These are phyloP conservation scores for Macroventuria anomochaeta DNA, from an alignment of 2,329 filamentous ascomycete species.

Conservation along the genomic window DNA sequence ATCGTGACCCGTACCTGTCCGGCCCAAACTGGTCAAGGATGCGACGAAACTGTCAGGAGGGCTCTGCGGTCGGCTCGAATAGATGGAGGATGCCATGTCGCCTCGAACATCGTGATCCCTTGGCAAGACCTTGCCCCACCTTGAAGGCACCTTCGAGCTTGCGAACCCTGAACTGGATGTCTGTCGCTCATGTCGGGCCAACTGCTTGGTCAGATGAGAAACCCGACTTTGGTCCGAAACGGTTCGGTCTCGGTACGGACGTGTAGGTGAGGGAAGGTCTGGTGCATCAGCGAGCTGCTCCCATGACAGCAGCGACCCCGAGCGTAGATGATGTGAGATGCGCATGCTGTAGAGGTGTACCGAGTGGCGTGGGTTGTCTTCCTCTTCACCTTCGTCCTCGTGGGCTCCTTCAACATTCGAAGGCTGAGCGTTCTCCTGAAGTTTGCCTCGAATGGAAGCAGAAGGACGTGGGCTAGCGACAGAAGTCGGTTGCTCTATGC, in stretches of 20 bases:
- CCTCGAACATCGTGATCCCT: constrained; percentile 18
- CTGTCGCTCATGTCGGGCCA: constrained; percentile 34
- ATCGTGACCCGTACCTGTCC: constrained; percentile 11
- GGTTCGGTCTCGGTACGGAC: constrained; percentile 22
- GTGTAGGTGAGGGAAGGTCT: constrained; percentile 25
- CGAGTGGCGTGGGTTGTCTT: constrained; percentile 35
- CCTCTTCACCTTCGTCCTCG: constrained; percentile 13
- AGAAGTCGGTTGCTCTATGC: constrained; percentile 30
- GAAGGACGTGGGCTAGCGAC: constrained; percentile 25
- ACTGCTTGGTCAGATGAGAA: constrained; percentile 17
- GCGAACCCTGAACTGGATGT: constrained; percentile 48
- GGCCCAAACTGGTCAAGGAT: constrained; percentile 30
- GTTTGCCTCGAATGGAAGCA: constrained; percentile 16
- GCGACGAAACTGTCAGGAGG: constrained; percentile 40
- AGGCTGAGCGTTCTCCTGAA: constrained; percentile 17
- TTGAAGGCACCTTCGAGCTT: constrained; percentile 45
- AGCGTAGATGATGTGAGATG: constrained; percentile 55
- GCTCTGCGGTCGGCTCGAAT: constrained; percentile 49
- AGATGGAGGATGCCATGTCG: constrained; percentile 49
- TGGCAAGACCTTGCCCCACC: constrained; percentile 47
- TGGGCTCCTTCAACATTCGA: neutral
- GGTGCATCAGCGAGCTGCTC: constrained; percentile 35
- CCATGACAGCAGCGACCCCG: constrained; percentile 50
- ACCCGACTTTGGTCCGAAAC: constrained; percentile 30
- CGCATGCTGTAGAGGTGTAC: constrained; percentile 54